These are phyloP conservation scores for Vaccinium macrocarpon DNA, from an alignment of 148 eudicot species.

Conservation along the genomic window DNA sequence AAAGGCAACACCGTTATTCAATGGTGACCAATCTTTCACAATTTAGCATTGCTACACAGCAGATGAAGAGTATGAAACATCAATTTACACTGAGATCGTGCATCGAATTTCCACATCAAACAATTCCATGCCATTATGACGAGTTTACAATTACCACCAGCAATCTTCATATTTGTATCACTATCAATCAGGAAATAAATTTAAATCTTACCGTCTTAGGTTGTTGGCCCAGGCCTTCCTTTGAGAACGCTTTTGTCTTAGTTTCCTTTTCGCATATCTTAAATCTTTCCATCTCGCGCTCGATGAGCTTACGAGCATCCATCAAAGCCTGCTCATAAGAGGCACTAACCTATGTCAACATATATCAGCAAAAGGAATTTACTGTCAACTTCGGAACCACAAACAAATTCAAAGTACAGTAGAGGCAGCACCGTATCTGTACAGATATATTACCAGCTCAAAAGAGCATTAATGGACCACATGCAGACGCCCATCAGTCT, in stretches of 20 bases:
- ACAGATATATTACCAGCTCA: not conserved
- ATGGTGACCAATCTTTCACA: not conserved
- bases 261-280: constrained; percentile 99
- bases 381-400: constrained; percentile 37
- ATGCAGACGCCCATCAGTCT: not conserved
- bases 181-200: not conserved
- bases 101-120: not conserved
- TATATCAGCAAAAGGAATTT: constrained; percentile 37
- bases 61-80: not conserved
- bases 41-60: not conserved
- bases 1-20: constrained; percentile 1
- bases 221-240: constrained; percentile 97
- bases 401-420: not conserved
- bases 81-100: not conserved
- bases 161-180: not conserved
- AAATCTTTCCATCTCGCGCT: constrained; percentile 98
- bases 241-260: constrained; percentile 97
- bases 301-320: constrained; percentile 94
- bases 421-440: not conserved
- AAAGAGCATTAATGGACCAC: not conserved
- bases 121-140: not conserved
- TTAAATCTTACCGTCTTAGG: constrained; percentile 81
- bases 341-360: constrained; percentile 99
- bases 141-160: not conserved
- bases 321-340: constrained; percentile 99